phyloP scores from a whole-genome alignment of 2,329 filamentous ascomycete genomes.

The Neurospora sp. region DNA sequence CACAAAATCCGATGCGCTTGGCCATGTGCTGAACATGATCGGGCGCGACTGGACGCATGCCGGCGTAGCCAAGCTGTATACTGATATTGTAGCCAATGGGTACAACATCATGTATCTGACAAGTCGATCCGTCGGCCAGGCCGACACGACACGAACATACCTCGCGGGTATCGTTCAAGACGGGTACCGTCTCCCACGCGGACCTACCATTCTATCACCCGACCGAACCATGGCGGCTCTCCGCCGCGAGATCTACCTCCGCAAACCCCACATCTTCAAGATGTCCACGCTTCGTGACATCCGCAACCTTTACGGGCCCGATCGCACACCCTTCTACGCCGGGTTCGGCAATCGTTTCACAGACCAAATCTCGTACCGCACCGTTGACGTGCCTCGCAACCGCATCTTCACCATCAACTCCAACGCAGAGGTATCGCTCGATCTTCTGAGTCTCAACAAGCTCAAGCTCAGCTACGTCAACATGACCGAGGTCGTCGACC shows the following conservation, averaged over 20 bases:
- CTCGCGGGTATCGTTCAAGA: conserved; percentile 85
- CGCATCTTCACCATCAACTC: conserved; percentile 97
- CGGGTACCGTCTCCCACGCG: conserved; percentile 73
- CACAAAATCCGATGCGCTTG: conserved; percentile 90
- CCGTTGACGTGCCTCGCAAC: conserved; percentile 87
- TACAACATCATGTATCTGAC: conserved; percentile 99
- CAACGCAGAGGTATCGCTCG: conserved; percentile 88
- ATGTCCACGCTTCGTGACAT: conserved; percentile 98
- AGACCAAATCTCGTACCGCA: conserved; percentile 90
- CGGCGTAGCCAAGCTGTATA: conserved; percentile 94
- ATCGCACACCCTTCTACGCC: conserved; percentile 82
- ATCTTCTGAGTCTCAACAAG: conserved; percentile 82
- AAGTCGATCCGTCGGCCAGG: conserved; percentile 84
- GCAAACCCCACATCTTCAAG: conserved; percentile 98
- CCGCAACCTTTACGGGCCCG: conserved; percentile 70
- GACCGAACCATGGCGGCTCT: conserved; percentile 92
- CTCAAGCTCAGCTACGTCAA: conserved; percentile 95
- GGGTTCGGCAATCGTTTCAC: conserved; percentile 95
- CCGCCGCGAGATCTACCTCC: conserved; percentile 82
- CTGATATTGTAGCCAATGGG: conserved; percentile 87
- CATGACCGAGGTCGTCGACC: conserved; percentile 94
- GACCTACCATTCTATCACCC: conserved; percentile 89
- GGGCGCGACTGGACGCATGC: conserved; percentile 97
- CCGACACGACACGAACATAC: conserved; percentile 83
- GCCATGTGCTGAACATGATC: conserved; percentile 92